Evolutionary conservation across 2,329 filamentous ascomycete species (phyloP), one percentile per base, ranked within the genome.

Genomic region (Cercospora citrullina): DNA sequence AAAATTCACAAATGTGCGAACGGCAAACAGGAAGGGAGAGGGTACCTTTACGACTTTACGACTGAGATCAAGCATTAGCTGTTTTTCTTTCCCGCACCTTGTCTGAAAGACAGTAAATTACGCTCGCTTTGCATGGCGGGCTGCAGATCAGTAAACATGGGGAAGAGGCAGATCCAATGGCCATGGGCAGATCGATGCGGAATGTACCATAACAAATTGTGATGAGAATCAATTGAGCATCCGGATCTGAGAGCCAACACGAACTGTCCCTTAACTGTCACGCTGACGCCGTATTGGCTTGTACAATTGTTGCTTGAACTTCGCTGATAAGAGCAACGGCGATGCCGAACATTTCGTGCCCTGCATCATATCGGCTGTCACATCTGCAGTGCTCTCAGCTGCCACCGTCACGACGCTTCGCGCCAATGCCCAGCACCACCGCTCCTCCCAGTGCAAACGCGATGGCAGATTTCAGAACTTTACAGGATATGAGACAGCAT

Each of bases 131-230:
- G n/a, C 12, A 26, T 39, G 61, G 30, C 45, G 48, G 53, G 61
- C 61, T 36, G 45, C 51, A 55, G 42, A 36, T 26, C 10, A 36
- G 6, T 23, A 31, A 39, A 51, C 28, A 63, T 18, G 48, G 55
- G 8, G 42, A 14, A 63, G 16, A 28, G 26, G 18, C 36, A 48
- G 18, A 10, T 5, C 6, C 45, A 28, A 63, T 4, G 33, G 39
- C 26, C 26, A 12, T 31, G 31, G 30, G 45, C 18, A 12, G n/a
- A 21, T 31, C 45, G 33, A 10, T 53, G 48, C 48, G 48, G 5
- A 53, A 63, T 63, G 61, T 63, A 63, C 48, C 45, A 63, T 63
- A 63, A 21, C 45, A 55, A 36, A 63, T 63, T 53, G 60, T 53
- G 26, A 48, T 30, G 18, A 21, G 21, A 18, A 51, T 53, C 39